Evolutionary conservation across 2,329 filamentous ascomycete genomes (phyloP), one percentile per base, ranked within the genome.

Genomic region (Camptophora hylomeconis): DNA sequence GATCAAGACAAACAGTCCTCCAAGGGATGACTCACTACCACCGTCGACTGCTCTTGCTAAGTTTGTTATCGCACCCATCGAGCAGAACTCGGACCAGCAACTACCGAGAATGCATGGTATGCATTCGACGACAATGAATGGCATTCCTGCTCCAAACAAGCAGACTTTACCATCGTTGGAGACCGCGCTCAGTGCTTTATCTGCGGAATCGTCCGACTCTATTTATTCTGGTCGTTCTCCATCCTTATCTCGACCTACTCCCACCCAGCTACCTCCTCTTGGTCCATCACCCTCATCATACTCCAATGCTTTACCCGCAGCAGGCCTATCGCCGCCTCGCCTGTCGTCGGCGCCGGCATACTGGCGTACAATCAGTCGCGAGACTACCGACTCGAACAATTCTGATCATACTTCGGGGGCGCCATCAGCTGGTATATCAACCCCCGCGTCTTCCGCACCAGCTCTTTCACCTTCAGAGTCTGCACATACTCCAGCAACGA

Each of bases 111-210:
- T 60, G 23, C 50, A 56, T 20, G 44, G 30, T 17, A 52, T 56
- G 7, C 48, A 49, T n/a, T 46, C 51, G 15, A 48, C 44, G 3
- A 51, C 51, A 5, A 45, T 44, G 11, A 42, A 47, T 7, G 42
- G 42, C 16, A 47, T 44, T 24, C 52, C 55, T 3, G 49, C 53
- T 1, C 52, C 56, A 4, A 45, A 38, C 22, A 47, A 38, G 20
- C 52, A 51, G 39, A 54, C 39, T 24, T 42, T 63, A 5, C 60
- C 60, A 1, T 54, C 59, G 2, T 46, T 63, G 11, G 45, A 50
- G 19, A 52, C 52, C 5, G 47, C 56, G 13, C 37, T 53, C 13
- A 47, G 41, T 22, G 53, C 51, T 11, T n/a, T n/a, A n/a, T 37
- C 36, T 18, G 28, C 46, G 8, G 26, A 38, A 15, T 43, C 46